Conservation (phyloP, 805 yeast species). For the Hagleromyces aurorensis region DNA sequence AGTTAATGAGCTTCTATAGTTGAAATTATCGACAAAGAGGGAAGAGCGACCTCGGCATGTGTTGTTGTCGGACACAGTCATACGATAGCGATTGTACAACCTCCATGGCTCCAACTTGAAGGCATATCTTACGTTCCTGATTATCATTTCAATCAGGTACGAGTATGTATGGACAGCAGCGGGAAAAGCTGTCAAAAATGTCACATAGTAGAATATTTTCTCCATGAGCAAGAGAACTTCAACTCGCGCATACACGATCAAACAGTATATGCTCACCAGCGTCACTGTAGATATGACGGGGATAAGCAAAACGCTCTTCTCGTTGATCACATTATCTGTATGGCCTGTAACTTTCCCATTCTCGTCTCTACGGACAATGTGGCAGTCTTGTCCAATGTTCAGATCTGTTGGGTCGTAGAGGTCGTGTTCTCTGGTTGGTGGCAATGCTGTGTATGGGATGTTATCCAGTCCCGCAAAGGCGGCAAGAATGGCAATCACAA, state of each 20-base stretch:
- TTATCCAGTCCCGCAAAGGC: constrained; percentile 30
- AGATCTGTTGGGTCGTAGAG: constrained; percentile 37
- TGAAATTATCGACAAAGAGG: constrained; percentile 26
- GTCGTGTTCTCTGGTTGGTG: constrained; percentile 33
- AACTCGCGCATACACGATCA: constrained; percentile 18
- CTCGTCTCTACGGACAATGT: constrained; percentile 14
- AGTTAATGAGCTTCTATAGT: constrained; percentile 16
- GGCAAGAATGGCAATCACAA: constrained; percentile 30
- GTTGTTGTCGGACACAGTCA: constrained; percentile 37
- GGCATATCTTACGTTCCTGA: constrained; percentile 27
- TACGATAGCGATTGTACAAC: constrained; percentile 33
- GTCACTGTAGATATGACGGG: constrained; percentile 38
- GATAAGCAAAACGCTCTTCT: constrained; percentile 32
- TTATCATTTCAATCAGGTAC: constrained; percentile 21
- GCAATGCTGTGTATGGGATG: constrained; percentile 24
- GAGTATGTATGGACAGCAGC: constrained; percentile 29
- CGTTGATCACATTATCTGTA: constrained; percentile 10
- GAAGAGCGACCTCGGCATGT: constrained; percentile 34
- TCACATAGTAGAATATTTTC: constrained; percentile 31
- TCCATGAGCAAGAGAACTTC: constrained; percentile 26
- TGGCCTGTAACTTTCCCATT: constrained; percentile 5
- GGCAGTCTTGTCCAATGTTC: constrained; percentile 22
- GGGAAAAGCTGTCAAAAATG: constrained; percentile 30
- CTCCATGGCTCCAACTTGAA: constrained; percentile 22
- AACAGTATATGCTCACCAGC: constrained; percentile 11